Evolutionary conservation across 176 grass and related monocot species (phyloP), one percentile per base, ranked within the genome.

Genomic region (Tuctoria greenei): DNA sequence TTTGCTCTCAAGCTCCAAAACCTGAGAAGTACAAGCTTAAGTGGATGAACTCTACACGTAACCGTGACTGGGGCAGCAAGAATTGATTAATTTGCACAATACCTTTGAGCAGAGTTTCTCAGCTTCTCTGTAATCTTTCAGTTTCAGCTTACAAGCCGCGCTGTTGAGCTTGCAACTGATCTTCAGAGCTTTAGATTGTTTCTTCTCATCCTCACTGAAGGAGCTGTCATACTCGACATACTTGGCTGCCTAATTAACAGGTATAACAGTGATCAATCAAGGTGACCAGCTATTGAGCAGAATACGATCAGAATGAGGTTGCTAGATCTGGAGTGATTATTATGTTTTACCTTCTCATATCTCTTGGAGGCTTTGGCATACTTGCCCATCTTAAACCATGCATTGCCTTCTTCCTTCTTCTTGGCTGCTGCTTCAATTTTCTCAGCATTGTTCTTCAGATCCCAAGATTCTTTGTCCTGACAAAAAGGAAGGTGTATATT

Each of bases 401-500:
- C 76, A 74, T 98, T 98, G 3, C 95, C 91, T 77, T 92, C 95
- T 25, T 98, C 89, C 80, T 98, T 98, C 79, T 98, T 95, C 56
- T 90, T 92, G 5, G 79, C 69, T 83, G 95, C 91, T 21, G 89
- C 91, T 81, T 94, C 91, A 25, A 98, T 88, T 67, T 98, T 98
- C 76, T 98, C 95, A 25, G 51, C 12, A 23, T 89, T 98, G 69
- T 71, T 82, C 73, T 94, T 98, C 73, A 94, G 44, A 62, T 93
- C 91, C 95, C 95, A 98, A 50, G 95, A 94, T 62, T 98, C 91
- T 55, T 98, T 98, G 17, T 94, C 95, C 95, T 98, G 20, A 26
- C 71, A 42, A 28, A 11, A n/a, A 18, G 34, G 5, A 50, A 51
- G 11, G 4, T 34, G 10, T 2, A 3, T 3, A 10, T 57, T 26